Conservation (phyloP, 176 grass and related monocot genomes). For the Bonia amplexicaulis region DNA sequence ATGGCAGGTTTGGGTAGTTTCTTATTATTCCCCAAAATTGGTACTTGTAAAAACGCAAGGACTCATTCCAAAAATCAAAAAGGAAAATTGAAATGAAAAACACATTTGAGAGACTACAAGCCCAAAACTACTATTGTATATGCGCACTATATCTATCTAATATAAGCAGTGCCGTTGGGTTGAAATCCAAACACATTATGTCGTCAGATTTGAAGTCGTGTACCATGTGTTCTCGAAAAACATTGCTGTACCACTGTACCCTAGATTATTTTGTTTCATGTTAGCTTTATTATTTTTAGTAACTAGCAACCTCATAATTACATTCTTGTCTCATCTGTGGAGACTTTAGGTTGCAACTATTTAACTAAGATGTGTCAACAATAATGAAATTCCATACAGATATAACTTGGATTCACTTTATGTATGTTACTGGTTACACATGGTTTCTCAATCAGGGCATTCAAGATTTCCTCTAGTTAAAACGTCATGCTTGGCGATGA, state of each 20-base stretch:
- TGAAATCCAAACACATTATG: background rate
- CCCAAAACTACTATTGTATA: background rate
- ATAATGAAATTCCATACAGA: background rate
- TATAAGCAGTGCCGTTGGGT: background rate
- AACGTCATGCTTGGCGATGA: slow-evolving; percentile 18
- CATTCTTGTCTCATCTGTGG: background rate
- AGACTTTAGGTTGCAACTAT: background rate
- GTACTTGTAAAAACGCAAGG: background rate
- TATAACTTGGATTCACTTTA: background rate
- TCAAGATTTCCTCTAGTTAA: slow-evolving; percentile 14
- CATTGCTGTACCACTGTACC: background rate
- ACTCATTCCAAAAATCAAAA: background rate
- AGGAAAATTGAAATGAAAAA: background rate
- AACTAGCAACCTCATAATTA: background rate
- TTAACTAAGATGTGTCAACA: background rate
- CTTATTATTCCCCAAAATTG: background rate
- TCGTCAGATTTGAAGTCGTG: background rate
- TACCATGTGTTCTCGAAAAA: background rate
- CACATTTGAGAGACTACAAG: background rate
- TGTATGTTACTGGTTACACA: background rate
- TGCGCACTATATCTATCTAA: background rate
- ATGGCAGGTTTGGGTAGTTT: background rate
- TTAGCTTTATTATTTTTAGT: background rate
- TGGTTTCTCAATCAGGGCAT: slow-evolving; percentile 26
- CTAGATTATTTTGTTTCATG: background rate